Evolutionary conservation across 306 rosid genomes (phyloP).

Genomic region (Casuarina cunninghamiana): DNA sequence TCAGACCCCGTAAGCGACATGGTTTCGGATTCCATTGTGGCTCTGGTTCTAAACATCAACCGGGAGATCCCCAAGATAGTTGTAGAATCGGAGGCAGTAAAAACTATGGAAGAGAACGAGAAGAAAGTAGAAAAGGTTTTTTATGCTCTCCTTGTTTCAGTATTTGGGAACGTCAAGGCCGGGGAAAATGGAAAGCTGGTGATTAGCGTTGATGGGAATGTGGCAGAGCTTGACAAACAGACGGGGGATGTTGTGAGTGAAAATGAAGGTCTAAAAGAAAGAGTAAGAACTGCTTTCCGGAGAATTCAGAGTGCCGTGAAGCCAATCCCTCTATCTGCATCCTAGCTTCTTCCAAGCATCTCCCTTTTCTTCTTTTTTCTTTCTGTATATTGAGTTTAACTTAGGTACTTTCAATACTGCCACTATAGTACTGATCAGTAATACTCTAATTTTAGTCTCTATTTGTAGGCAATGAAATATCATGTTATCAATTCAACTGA

Average conservation of each 20-base stretch:
- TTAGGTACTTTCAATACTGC: neutral
- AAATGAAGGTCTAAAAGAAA: constrained; percentile 87
- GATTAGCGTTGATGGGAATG: constrained; percentile 75
- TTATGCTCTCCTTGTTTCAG: constrained; percentile 72
- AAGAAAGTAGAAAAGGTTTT: constrained; percentile 77
- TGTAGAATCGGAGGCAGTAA: constrained; percentile 59
- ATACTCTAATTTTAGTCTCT: neutral
- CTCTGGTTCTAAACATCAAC: constrained; percentile 70
- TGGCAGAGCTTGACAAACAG: constrained; percentile 73
- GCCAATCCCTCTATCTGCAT: constrained; percentile 70
- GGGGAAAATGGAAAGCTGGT: constrained; percentile 83
- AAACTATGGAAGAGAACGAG: constrained; percentile 65
- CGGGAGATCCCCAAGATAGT: constrained; percentile 70
- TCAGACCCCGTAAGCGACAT: constrained; percentile 87
- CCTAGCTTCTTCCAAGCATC: constrained; percentile 26
- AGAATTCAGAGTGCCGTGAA: constrained; percentile 78
- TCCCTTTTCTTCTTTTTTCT: neutral
- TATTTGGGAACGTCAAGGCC: constrained; percentile 76
- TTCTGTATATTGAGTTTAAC: neutral
- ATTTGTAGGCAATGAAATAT: too few relatives aligned
- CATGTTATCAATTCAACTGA: neutral
- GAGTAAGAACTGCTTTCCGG: constrained; percentile 66
- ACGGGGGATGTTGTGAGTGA: constrained; percentile 82
- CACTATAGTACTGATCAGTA: neutral
- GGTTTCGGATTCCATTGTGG: constrained; percentile 88